Percentiles rank a stretch among this genome's conserved stretches.
Evolutionary conservation across 2,329 filamentous ascomycete genomes (phyloP).

Genomic region (Trichocomaceae sp.): DNA sequence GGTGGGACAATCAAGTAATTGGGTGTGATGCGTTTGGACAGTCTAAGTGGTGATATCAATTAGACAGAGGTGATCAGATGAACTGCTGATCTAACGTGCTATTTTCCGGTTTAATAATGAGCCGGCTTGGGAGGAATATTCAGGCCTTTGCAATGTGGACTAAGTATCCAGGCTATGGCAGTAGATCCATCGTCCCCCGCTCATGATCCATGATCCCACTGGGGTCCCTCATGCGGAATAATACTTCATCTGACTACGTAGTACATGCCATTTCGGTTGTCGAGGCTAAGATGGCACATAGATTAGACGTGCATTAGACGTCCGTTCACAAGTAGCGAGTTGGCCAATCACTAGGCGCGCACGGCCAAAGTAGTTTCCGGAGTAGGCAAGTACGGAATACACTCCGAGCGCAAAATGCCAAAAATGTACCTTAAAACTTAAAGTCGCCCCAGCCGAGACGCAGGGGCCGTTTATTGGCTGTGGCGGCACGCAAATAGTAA

Average conservation of each 20-base stretch:
- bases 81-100: no score
- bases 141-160: neutral
- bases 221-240: neutral
- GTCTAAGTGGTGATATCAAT: no score
- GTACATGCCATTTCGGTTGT: no score
- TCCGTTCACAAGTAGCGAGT: neutral
- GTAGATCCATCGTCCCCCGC: neutral
- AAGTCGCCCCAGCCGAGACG: constrained; percentile 1
- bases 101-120: no score
- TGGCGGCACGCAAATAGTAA: neutral
- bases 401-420: neutral
- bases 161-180: no score
- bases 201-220: no score
- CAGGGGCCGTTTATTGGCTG: neutral
- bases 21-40: no score
- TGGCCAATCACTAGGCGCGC: neutral
- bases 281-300: no score
- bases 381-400: constrained; percentile 8
- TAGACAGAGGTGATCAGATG: no score
- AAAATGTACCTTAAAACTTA: neutral
- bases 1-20: no score
- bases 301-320: neutral
- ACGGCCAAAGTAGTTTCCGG: neutral
- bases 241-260: no score
- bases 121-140: neutral